phyloP scores from a whole-genome alignment of 2,329 filamentous ascomycete genomes.

The Colletotrichum sp. region DNA sequence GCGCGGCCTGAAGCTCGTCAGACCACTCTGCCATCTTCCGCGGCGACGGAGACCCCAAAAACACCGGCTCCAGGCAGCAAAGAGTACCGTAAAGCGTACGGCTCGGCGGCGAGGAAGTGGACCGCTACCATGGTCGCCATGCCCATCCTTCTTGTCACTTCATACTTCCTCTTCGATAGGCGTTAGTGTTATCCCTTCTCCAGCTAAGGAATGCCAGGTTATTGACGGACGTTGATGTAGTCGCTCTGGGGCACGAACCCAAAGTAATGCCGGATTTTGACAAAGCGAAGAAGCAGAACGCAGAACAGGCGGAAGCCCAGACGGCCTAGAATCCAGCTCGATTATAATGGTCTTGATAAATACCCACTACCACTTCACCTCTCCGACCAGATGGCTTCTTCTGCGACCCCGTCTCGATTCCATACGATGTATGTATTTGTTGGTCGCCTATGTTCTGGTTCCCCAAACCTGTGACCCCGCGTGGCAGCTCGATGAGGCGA shows the following conservation, averaged over 20 bases:
- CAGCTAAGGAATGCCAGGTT: not conserved
- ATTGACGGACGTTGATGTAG: conserved; percentile 20
- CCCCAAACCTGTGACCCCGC: not conserved
- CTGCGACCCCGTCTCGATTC: not conserved
- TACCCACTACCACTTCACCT: not conserved
- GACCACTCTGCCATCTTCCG: not conserved
- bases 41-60: conserved; percentile 2
- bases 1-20: not conserved
- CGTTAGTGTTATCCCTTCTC: conserved; percentile 35
- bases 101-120: conserved; percentile 50
- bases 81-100: conserved; percentile 49
- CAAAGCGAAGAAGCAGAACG: not conserved
- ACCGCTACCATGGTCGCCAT: conserved; percentile 53
- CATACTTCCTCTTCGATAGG: conserved; percentile 58
- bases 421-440: not conserved
- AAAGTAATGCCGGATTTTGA: conserved; percentile 29
- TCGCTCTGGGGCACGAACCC: conserved; percentile 33
- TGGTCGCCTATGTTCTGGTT: not conserved
- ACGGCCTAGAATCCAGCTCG: not conserved
- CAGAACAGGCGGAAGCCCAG: not conserved
- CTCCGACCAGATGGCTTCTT: not conserved
- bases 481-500: not conserved
- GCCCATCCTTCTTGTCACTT: conserved; percentile 60
- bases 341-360: conserved; percentile 12
- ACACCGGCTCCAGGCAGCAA: conserved; percentile 36